A percentile compares a stretch with the other conserved stretches of the same genome.
These are phyloP conservation scores for Trichoderma harzianum DNA, from an alignment of 2,329 filamentous ascomycete genomes.

Conservation along the genomic window DNA sequence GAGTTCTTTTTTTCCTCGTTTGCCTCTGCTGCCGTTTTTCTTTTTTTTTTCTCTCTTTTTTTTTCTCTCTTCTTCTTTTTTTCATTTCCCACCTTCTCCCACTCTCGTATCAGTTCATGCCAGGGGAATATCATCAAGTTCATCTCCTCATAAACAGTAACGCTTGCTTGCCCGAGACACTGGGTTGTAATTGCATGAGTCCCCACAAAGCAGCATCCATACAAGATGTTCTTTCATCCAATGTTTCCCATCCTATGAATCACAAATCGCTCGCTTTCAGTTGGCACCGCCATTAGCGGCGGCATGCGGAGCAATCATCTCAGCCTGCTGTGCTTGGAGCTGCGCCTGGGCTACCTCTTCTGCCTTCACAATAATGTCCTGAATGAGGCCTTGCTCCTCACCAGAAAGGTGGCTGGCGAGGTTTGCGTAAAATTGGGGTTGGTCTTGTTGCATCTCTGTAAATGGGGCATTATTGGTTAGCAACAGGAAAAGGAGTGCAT, in stretches of 20 bases:
- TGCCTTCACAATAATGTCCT: conserved; percentile 68
- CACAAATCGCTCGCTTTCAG: conserved; percentile 8
- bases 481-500: background rate
- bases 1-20: background rate
- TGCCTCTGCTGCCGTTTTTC: background rate
- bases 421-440: conserved; percentile 81
- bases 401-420: conserved; percentile 74
- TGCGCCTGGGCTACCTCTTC: conserved; percentile 39
- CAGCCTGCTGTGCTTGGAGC: conserved; percentile 25
- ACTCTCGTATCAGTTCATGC: background rate
- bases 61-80: background rate
- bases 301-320: background rate
- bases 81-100: background rate
- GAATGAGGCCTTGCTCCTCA: conserved; percentile 78
- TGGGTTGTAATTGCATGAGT: background rate
- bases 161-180: conserved; percentile 1
- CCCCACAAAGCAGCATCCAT: background rate
- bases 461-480: conserved; percentile 24
- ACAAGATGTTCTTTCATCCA: background rate
- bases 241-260: background rate
- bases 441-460: conserved; percentile 80
- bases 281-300: conserved; percentile 17
- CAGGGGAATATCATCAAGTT: conserved; percentile 17
- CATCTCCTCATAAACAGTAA: conserved; percentile 15
- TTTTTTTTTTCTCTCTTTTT: background rate